Percentiles rank a stretch among this genome's conserved stretches.
These are phyloP conservation scores for Priceomyces haplophilus DNA, from an alignment of 805 yeast genomes.

Conservation along the genomic window DNA sequence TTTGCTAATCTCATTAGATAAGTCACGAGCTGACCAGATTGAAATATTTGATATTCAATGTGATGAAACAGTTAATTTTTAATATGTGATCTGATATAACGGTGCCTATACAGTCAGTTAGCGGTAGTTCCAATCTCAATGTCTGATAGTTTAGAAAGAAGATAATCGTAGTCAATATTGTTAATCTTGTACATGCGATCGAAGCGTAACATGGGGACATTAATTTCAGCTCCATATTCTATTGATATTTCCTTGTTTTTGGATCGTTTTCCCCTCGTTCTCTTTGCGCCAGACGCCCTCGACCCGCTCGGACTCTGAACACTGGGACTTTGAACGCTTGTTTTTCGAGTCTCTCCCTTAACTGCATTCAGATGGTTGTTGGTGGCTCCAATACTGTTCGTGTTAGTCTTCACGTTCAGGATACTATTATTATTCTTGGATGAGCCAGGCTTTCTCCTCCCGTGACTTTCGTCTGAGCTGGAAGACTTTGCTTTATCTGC, in stretches of 20 bases:
- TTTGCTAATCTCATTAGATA: constrained; percentile 15
- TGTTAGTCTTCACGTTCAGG: background rate
- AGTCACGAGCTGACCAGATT: background rate
- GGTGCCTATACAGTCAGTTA: background rate
- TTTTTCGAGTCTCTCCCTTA: background rate
- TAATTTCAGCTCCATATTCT: background rate
- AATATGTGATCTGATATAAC: too few species aligned
- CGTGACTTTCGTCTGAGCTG: background rate
- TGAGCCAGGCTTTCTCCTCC: background rate
- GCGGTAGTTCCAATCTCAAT: background rate
- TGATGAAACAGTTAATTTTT: too few species aligned
- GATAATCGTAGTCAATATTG: background rate
- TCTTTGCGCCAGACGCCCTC: too few species aligned
- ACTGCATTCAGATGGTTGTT: background rate
- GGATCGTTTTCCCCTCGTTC: background rate
- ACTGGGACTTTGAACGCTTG: too few species aligned
- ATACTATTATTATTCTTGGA: background rate
- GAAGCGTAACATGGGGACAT: background rate
- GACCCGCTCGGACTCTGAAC: too few species aligned
- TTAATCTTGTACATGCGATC: background rate
- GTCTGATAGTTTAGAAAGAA: background rate
- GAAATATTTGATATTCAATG: background rate
- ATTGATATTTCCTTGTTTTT: background rate
- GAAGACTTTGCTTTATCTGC: background rate
- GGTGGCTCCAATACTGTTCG: too few species aligned